Conservation (phyloP, 768 basidiomycete genomes). For the Termitomyces sp. region DNA sequence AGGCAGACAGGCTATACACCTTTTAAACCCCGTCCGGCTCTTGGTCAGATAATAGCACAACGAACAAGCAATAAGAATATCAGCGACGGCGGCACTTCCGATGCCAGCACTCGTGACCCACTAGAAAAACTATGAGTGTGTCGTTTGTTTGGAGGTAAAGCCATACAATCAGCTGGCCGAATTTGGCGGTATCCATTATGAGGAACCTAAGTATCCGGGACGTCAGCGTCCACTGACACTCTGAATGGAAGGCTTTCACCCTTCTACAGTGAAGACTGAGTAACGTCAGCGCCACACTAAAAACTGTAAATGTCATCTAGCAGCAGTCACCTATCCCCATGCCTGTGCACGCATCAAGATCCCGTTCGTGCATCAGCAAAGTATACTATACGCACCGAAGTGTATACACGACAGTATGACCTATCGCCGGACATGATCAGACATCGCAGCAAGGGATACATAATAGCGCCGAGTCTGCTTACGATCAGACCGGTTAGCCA, state of each 20-base stretch:
- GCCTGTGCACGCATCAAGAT: slow-evolving; percentile 21
- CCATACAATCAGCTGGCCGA: slow-evolving; percentile 33
- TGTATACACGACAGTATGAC: slow-evolving; percentile 37
- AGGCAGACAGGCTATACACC: too few species aligned
- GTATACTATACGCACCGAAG: slow-evolving; percentile 34
- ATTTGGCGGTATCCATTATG: slow-evolving; percentile 29
- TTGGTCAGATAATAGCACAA: slow-evolving; percentile 47
- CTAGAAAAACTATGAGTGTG: too few species aligned
- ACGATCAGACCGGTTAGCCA: slow-evolving; percentile 41
- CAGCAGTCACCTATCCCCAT: slow-evolving; percentile 35
- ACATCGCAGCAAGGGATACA: too few species aligned
- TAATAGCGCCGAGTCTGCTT: slow-evolving; percentile 14
- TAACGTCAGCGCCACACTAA: slow-evolving; percentile 1
- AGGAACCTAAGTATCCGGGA: slow-evolving; percentile 23
- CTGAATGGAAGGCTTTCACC: slow-evolving; percentile 24
- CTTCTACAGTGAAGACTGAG: slow-evolving; percentile 44
- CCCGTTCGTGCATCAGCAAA: background rate
- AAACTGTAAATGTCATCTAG: background rate
- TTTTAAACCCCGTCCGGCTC: slow-evolving; percentile 42
- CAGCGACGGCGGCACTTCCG: slow-evolving; percentile 45
- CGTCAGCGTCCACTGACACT: slow-evolving; percentile 6
- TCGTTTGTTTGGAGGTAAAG: too few species aligned
- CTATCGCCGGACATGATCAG: slow-evolving; percentile 16
- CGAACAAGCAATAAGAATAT: slow-evolving; percentile 44
- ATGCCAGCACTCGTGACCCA: slow-evolving; percentile 49